Conservation (phyloP, 2,329 filamentous ascomycete species). For the Harringtonia lauricola region DNA sequence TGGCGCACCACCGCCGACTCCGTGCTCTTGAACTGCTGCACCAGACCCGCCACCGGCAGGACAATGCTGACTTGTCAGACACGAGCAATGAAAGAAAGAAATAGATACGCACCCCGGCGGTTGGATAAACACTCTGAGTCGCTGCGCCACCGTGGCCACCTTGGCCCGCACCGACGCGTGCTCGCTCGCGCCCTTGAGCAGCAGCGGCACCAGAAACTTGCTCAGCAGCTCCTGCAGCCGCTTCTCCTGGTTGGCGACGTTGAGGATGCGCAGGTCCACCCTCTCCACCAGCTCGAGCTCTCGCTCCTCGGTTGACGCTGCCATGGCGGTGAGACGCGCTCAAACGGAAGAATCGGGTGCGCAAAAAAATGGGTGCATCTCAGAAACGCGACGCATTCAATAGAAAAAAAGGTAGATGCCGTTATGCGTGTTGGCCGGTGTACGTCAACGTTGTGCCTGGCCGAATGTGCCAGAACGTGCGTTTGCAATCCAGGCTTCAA, state of each 20-base stretch:
- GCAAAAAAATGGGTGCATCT: too few relatives aligned
- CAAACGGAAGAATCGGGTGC: too few relatives aligned
- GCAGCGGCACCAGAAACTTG: conserved; percentile 67
- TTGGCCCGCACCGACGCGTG: conserved; percentile 72
- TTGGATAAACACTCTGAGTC: conserved; percentile 44
- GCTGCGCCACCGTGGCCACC: conserved; percentile 40
- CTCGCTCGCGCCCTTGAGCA: conserved; percentile 79
- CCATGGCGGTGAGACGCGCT: too few relatives aligned
- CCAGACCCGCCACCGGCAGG: conserved; percentile 70
- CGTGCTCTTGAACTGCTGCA: conserved; percentile 82
- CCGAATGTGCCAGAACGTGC: too few relatives aligned
- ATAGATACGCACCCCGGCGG: conserved; percentile 29
- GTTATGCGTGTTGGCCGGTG: too few relatives aligned
- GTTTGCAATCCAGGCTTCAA: too few relatives aligned
- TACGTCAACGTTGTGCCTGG: too few relatives aligned
- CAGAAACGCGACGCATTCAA: too few relatives aligned
- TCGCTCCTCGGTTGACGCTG: conserved; percentile 39
- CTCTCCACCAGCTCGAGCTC: conserved; percentile 77
- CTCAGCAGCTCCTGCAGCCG: conserved; percentile 72
- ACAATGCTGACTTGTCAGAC: conserved; percentile 41
- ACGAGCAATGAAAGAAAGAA: neutral
- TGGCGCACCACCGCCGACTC: conserved; percentile 68
- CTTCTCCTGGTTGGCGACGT: conserved; percentile 69
- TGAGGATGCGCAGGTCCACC: conserved; percentile 71
- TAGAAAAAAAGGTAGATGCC: too few relatives aligned